Conservation (phyloP, 2,329 filamentous ascomycete species). For the Ramularia collo-cygni region DNA sequence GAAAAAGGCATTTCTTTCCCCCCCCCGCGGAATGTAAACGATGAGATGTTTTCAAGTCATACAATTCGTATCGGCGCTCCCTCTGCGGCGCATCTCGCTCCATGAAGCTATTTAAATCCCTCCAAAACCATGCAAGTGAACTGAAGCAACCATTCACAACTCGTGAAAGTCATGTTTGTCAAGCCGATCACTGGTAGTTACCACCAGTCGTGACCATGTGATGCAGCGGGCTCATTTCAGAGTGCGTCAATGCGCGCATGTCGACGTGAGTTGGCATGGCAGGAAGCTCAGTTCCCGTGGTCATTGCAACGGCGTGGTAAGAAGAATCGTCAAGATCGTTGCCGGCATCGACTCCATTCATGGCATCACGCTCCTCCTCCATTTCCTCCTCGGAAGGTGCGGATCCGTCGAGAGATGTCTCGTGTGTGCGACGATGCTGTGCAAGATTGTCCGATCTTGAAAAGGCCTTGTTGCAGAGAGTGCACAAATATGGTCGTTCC, state of each 20-base stretch:
- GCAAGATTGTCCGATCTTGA: slow-evolving; percentile 98
- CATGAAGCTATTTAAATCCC: too few species aligned
- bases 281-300: slow-evolving; percentile 21
- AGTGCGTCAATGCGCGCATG: slow-evolving; percentile 27
- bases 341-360: slow-evolving; percentile 71
- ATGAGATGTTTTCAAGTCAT: too few species aligned
- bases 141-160: too few species aligned
- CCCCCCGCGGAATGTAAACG: too few species aligned
- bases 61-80: too few species aligned
- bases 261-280: slow-evolving; percentile 33
- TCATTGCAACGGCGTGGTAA: slow-evolving; percentile 26
- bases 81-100: too few species aligned
- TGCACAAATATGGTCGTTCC: slow-evolving; percentile 96
- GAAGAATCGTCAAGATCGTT: slow-evolving; percentile 16
- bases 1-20: too few species aligned
- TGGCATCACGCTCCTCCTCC: slow-evolving; percentile 80
- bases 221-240: slow-evolving; percentile 37
- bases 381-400: slow-evolving; percentile 74
- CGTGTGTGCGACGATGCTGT: slow-evolving; percentile 82
- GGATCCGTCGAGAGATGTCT: slow-evolving; percentile 58
- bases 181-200: slow-evolving; percentile 26
- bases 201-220: slow-evolving; percentile 39
- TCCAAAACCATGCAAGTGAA: too few species aligned
- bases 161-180: too few species aligned
- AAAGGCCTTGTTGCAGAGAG: slow-evolving; percentile 97